Conservation (phyloP, 306 rosid genomes). For the Gastrolobium bilobum region DNA sequence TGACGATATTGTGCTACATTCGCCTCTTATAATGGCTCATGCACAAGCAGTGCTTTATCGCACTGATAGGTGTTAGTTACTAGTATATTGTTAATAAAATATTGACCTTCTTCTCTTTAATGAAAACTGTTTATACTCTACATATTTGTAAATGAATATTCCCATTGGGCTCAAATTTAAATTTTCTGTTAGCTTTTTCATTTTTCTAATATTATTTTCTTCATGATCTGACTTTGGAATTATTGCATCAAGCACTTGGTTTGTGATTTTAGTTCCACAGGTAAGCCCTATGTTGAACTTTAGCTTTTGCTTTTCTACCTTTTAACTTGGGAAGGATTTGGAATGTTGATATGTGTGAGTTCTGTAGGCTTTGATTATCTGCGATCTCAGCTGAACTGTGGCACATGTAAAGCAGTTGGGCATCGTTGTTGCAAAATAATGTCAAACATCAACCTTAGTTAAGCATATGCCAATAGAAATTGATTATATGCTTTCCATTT, state of each 20-base stretch:
- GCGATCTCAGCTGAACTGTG: conserved; percentile 20
- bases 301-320: background rate
- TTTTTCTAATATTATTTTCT: conserved; percentile 4
- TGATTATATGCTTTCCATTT: conserved; percentile 11
- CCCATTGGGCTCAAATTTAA: background rate
- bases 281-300: conserved; percentile 27
- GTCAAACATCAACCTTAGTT: background rate
- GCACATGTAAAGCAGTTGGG: background rate
- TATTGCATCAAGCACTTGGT: background rate
- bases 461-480: conserved; percentile 16
- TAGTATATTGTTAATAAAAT: background rate
- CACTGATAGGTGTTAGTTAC: background rate
- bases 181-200: background rate
- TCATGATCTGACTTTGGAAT: background rate
- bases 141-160: conserved; percentile 21
- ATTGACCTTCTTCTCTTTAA: background rate
- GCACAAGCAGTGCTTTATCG: background rate
- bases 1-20: conserved; percentile 22
- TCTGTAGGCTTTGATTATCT: conserved; percentile 29
- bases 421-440: conserved; percentile 13
- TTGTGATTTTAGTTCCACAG: conserved; percentile 20
- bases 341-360: conserved; percentile 26
- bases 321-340: conserved; percentile 25
- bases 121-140: background rate
- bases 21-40: conserved; percentile 2